A percentile compares a stretch with the other conserved stretches of the same genome.
These are phyloP conservation scores for Ceratorhiza oryzae-sativae DNA, from an alignment of 1,284 basidiomycete genomes.

Conservation along the genomic window DNA sequence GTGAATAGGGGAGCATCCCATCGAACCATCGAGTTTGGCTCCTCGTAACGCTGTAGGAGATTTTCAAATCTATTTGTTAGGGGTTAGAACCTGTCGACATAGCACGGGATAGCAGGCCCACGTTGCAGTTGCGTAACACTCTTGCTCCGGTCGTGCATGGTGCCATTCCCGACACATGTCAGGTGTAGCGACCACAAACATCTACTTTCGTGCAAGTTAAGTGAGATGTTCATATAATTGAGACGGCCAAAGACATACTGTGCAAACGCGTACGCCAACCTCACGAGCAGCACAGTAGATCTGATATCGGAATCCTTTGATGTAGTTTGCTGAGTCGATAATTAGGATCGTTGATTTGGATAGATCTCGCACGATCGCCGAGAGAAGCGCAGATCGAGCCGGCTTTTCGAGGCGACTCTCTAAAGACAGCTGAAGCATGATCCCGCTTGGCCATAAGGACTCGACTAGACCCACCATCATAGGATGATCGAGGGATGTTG, in stretches of 20 bases:
- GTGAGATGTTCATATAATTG: neutral
- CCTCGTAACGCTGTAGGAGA: slow-evolving; percentile 88
- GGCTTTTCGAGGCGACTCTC: slow-evolving; percentile 88
- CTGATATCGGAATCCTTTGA: slow-evolving; percentile 97
- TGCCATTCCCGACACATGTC: slow-evolving; percentile 85
- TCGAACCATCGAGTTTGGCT: slow-evolving; percentile 94
- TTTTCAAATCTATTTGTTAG: slow-evolving; percentile 76
- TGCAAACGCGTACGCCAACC: slow-evolving; percentile 83
- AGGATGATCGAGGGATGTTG: slow-evolving; percentile 69
- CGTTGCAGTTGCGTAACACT: slow-evolving; percentile 75
- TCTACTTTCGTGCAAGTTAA: slow-evolving; percentile 55
- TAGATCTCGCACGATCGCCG: slow-evolving; percentile 81
- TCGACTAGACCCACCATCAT: slow-evolving; percentile 72
- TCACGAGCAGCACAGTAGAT: slow-evolving; percentile 96
- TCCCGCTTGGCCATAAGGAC: neutral
- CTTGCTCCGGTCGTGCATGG: slow-evolving; percentile 56
- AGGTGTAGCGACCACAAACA: slow-evolving; percentile 80
- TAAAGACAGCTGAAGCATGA: slow-evolving; percentile 48
- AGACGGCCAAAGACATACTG: slow-evolving; percentile 62
- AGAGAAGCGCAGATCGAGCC: slow-evolving; percentile 86
- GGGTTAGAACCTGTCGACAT: neutral
- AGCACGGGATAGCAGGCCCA: slow-evolving; percentile 53
- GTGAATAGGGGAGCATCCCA: slow-evolving; percentile 98
- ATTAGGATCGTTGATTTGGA: slow-evolving; percentile 80
- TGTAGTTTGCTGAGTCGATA: slow-evolving; percentile 92